Conservation (phyloP, 257 asterid genomes). For the Salvia miltiorrhiza region DNA sequence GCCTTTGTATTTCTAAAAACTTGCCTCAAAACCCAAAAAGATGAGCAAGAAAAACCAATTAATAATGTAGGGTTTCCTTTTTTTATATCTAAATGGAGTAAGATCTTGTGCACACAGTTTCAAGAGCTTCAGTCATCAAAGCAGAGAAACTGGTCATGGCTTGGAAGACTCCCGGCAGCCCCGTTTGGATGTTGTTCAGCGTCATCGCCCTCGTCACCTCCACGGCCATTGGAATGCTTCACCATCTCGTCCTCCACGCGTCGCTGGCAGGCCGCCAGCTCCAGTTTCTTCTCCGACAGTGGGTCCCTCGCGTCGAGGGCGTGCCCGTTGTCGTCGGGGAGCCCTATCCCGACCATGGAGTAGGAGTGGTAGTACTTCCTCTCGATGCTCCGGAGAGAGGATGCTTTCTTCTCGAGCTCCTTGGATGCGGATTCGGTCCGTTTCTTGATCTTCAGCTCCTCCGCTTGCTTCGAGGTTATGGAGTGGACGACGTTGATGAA, state of each 20-base stretch:
- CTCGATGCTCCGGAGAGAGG: constrained; percentile 77
- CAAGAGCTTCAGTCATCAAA: constrained; percentile 74
- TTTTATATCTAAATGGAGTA: constrained; percentile 54
- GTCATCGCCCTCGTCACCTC: constrained; percentile 96
- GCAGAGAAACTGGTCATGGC: constrained; percentile 95
- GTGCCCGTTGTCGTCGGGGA: constrained; percentile 65
- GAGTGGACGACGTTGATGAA: constrained; percentile 88
- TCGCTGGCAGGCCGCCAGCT: constrained; percentile 77
- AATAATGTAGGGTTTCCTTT: not conserved
- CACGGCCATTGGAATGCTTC: constrained; percentile 70
- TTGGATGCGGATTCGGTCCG: constrained; percentile 62
- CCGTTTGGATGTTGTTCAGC: constrained; percentile 86
- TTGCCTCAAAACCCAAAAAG: constrained; percentile 32
- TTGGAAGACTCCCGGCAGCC: constrained; percentile 95
- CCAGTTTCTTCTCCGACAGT: constrained; percentile 77
- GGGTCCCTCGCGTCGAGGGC: constrained; percentile 84
- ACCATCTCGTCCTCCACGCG: constrained; percentile 94
- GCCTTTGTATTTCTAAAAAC: constrained; percentile 37
- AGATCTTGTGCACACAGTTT: constrained; percentile 72
- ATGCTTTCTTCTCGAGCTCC: constrained; percentile 90
- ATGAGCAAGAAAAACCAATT: not conserved
- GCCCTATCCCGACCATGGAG: constrained; percentile 83
- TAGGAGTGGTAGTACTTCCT: constrained; percentile 75
- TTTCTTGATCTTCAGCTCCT: constrained; percentile 84
- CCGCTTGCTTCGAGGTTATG: constrained; percentile 65